These are phyloP conservation scores for Coemansia sp. DNA, from an alignment of 192 early-diverging fungal genomes.

Conservation along the genomic window DNA sequence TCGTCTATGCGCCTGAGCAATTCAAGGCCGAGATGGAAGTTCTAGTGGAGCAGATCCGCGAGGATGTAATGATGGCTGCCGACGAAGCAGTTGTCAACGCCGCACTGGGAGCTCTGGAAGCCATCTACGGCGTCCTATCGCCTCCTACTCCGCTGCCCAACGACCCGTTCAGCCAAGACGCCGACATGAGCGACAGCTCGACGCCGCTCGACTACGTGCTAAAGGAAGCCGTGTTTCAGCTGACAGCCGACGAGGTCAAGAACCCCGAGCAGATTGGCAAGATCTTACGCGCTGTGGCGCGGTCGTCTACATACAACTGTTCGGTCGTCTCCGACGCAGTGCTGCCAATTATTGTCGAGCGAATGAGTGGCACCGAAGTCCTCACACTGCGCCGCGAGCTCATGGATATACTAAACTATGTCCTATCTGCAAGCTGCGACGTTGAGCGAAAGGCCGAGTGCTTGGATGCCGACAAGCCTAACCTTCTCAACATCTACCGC, in stretches of 20 bases:
- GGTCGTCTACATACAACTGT: slow-evolving; percentile 52
- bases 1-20: slow-evolving; percentile 72
- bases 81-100: slow-evolving; percentile 69
- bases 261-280: slow-evolving; percentile 67
- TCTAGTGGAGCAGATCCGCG: slow-evolving; percentile 66
- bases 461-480: slow-evolving; percentile 72
- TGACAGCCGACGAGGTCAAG: slow-evolving; percentile 66
- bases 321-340: slow-evolving; percentile 62
- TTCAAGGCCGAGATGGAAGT: slow-evolving; percentile 70
- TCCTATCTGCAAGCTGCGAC: slow-evolving; percentile 69
- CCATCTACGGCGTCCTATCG: slow-evolving; percentile 62
- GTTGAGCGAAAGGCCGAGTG: slow-evolving; percentile 46
- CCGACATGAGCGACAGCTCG: slow-evolving; percentile 21
- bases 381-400: slow-evolving; percentile 57
- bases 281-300: slow-evolving; percentile 65
- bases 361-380: slow-evolving; percentile 59
- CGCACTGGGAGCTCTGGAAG: slow-evolving; percentile 69
- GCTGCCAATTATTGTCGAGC: slow-evolving; percentile 65
- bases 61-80: slow-evolving; percentile 76
- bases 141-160: slow-evolving; percentile 28
- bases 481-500: slow-evolving; percentile 75
- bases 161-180: not conserved
- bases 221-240: slow-evolving; percentile 60
- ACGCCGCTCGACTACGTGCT: slow-evolving; percentile 60
- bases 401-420: slow-evolving; percentile 72